Evolutionary conservation across 2,329 filamentous ascomycete genomes (phyloP).

Genomic region (Beauveria caledonica): DNA sequence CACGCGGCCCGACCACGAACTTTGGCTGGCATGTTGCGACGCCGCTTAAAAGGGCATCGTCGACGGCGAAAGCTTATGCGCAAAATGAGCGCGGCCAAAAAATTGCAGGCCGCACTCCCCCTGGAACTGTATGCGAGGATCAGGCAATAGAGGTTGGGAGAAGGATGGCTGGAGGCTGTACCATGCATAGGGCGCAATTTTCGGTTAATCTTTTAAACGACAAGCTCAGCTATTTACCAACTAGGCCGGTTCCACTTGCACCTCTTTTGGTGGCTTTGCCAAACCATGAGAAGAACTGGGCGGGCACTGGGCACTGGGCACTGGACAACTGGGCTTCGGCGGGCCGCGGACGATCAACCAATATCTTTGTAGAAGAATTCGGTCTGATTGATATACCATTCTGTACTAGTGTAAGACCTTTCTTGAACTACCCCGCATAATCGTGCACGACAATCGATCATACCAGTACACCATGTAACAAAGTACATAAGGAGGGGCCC

Average conservation of each 20-base stretch:
- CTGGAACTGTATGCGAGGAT: not conserved
- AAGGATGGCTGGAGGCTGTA: no score
- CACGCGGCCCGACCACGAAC: conserved; percentile 16
- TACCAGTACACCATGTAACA: no score
- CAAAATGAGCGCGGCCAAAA: not conserved
- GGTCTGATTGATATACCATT: no score
- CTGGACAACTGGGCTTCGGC: not conserved
- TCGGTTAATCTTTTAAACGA: conserved; percentile 4
- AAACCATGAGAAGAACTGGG: not conserved
- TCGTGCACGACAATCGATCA: no score
- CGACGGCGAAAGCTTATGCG: not conserved
- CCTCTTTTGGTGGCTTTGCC: not conserved
- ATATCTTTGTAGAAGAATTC: not conserved
- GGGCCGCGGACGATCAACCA: not conserved
- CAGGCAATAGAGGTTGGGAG: not conserved
- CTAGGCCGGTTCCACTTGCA: not conserved
- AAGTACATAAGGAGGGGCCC: no score
- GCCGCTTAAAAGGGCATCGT: not conserved
- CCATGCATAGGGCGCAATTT: no score
- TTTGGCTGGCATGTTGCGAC: not conserved
- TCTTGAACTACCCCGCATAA: no score
- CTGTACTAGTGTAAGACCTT: no score
- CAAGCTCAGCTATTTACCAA: not conserved
- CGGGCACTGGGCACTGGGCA: no score
- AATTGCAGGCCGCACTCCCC: not conserved